Evolutionary conservation across 2,329 filamentous ascomycete genomes (phyloP).

Genomic region (Xylariaceae sp.): DNA sequence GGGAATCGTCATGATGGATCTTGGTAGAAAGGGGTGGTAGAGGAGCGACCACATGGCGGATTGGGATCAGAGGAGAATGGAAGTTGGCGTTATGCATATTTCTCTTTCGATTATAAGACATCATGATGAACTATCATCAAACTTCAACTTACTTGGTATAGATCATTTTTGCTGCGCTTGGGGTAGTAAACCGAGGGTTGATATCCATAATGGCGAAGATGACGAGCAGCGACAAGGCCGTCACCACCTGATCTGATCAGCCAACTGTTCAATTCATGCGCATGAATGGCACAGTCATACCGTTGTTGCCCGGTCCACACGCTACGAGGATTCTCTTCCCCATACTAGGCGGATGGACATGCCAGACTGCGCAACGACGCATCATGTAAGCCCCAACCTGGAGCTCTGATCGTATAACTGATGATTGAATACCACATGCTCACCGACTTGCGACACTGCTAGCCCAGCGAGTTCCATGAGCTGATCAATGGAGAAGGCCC

Average conservation of each 20-base stretch:
- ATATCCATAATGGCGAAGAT: constrained; percentile 90
- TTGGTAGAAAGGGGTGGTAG: not conserved
- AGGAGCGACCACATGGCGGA: not conserved
- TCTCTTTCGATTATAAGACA: not conserved
- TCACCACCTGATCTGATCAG: constrained; percentile 63
- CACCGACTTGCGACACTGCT: constrained; percentile 84
- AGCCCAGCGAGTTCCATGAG: constrained; percentile 95
- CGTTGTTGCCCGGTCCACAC: constrained; percentile 79
- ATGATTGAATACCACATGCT: constrained; percentile 22
- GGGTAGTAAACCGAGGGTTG: constrained; percentile 85
- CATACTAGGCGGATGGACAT: constrained; percentile 67
- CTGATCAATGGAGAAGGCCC: constrained; percentile 89
- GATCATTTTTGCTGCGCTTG: constrained; percentile 81
- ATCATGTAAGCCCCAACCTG: not conserved
- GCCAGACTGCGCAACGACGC: constrained; percentile 57
- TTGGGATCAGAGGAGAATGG: constrained; percentile 1
- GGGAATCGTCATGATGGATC: not conserved
- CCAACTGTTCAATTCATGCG: not conserved
- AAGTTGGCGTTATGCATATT: not conserved
- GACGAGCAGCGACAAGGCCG: constrained; percentile 87
- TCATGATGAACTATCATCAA: not conserved
- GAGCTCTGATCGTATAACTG: not conserved
- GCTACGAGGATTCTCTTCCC: constrained; percentile 75
- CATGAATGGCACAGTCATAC: constrained; percentile 33
- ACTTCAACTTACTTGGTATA: constrained; percentile 63